Conservation (phyloP, 2,329 filamentous ascomycete species). For the Polytolypa hystricis region DNA sequence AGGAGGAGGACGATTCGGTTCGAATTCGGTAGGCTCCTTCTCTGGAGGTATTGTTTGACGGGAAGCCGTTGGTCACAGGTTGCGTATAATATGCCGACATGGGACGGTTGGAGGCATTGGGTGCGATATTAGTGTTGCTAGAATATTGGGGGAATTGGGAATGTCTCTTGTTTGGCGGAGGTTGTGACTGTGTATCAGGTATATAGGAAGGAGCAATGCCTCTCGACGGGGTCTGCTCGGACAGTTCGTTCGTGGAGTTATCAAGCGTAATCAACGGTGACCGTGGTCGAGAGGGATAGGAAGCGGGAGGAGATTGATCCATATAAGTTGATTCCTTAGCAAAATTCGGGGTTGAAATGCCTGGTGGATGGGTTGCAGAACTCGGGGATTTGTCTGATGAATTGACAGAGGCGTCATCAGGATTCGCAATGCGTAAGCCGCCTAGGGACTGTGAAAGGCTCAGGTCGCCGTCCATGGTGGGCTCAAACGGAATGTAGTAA, state of each 20-base stretch:
- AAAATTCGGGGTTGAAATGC: not conserved
- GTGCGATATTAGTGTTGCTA: slow-evolving; percentile 26
- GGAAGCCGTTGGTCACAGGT: slow-evolving; percentile 30
- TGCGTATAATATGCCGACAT: slow-evolving; percentile 38
- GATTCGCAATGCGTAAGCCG: slow-evolving; percentile 92
- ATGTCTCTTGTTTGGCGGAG: slow-evolving; percentile 33
- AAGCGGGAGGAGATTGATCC: slow-evolving; percentile 9
- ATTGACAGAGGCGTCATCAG: slow-evolving; percentile 56
- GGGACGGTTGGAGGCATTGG: slow-evolving; percentile 30
- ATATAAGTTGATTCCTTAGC: slow-evolving; percentile 4
- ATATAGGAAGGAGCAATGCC: no score
- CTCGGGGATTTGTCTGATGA: slow-evolving; percentile 21
- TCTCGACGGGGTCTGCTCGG: slow-evolving; percentile 12
- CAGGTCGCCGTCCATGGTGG: slow-evolving; percentile 77
- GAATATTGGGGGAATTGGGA: slow-evolving; percentile 35
- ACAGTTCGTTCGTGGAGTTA: not conserved
- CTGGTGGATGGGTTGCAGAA: not conserved
- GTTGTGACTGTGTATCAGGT: slow-evolving; percentile 16
- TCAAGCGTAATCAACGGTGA: slow-evolving; percentile 1
- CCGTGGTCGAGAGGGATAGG: slow-evolving; percentile 5
- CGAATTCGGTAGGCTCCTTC: slow-evolving; percentile 43
- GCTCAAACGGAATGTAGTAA: not conserved
- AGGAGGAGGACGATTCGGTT: slow-evolving; percentile 48
- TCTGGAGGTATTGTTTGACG: slow-evolving; percentile 27
- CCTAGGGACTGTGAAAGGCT: slow-evolving; percentile 87